Conservation (phyloP, 2,329 filamentous ascomycete genomes). For the Exutisphaerella laricina region DNA sequence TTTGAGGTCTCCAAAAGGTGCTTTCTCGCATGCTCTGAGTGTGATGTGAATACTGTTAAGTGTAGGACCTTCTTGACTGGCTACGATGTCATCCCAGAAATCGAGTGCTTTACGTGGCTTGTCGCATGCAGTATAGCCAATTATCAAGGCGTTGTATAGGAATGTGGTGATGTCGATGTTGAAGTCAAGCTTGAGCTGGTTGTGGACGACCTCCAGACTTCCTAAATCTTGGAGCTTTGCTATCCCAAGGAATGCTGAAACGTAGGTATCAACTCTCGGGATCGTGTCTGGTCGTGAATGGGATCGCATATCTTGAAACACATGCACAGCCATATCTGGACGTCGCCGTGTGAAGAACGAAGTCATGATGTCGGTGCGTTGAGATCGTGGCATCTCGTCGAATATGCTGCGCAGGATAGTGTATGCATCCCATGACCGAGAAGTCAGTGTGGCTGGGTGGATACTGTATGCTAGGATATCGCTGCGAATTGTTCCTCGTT, state of each 20-base stretch:
- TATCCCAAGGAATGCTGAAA: slow-evolving; percentile 70
- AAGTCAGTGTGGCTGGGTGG: slow-evolving; percentile 57
- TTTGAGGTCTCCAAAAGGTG: slow-evolving; percentile 41
- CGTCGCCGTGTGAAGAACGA: slow-evolving; percentile 73
- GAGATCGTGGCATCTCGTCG: slow-evolving; percentile 56
- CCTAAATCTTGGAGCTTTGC: slow-evolving; percentile 40
- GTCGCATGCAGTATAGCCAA: slow-evolving; percentile 70
- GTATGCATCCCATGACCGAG: slow-evolving; percentile 57
- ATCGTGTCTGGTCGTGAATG: slow-evolving; percentile 58
- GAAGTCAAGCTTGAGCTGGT: slow-evolving; percentile 92
- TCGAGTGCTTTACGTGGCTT: slow-evolving; percentile 62
- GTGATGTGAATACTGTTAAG: slow-evolving; percentile 75
- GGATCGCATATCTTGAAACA: slow-evolving; percentile 92
- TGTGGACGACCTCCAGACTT: slow-evolving; percentile 71
- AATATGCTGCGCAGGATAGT: slow-evolving; percentile 55
- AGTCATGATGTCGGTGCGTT: slow-evolving; percentile 70
- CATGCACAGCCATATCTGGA: slow-evolving; percentile 75
- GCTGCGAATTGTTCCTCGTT: slow-evolving; percentile 61
- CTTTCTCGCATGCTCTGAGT: slow-evolving; percentile 69
- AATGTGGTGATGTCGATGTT: slow-evolving; percentile 68
- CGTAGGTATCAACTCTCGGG: slow-evolving; percentile 70
- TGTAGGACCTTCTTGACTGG: slow-evolving; percentile 76
- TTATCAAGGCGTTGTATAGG: slow-evolving; percentile 79
- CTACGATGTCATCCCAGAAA: slow-evolving; percentile 80
- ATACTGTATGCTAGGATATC: slow-evolving; percentile 64